These are phyloP conservation scores for Curvularia hawaiiensis DNA, from an alignment of 2,329 filamentous ascomycete genomes.

Conservation along the genomic window DNA sequence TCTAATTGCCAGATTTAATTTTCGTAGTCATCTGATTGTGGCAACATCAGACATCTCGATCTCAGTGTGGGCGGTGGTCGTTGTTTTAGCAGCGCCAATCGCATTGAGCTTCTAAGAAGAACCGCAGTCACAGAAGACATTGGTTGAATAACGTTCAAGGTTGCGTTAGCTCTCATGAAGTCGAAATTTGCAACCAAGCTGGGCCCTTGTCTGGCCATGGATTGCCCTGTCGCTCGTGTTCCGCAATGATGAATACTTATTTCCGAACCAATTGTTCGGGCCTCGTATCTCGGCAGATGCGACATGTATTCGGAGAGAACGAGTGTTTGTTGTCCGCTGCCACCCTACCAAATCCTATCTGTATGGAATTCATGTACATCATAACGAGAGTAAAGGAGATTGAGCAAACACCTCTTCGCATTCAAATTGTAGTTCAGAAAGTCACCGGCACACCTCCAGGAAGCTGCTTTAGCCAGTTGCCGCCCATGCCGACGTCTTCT, in stretches of 20 bases:
- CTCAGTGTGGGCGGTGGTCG: background rate
- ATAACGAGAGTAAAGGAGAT: background rate
- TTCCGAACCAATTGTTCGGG: background rate
- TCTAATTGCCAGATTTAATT: background rate
- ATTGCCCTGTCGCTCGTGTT: background rate
- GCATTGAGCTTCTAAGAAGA: background rate
- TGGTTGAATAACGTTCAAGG: no score
- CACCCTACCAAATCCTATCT: background rate
- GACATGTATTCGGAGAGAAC: background rate
- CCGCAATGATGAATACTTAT: background rate
- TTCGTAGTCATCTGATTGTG: background rate
- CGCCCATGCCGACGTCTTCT: slow-evolving; percentile 49
- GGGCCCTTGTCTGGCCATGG: background rate
- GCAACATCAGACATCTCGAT: background rate
- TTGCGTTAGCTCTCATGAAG: background rate
- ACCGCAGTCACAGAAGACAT: background rate
- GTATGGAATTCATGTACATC: background rate
- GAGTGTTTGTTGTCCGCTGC: background rate
- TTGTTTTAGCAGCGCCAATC: no score
- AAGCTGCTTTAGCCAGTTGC: slow-evolving; percentile 36
- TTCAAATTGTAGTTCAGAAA: slow-evolving; percentile 5
- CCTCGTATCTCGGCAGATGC: background rate
- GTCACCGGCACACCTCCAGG: slow-evolving; percentile 35
- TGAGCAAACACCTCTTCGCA: background rate
- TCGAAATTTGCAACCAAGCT: background rate